Base-by-base conservation (phyloP, 2,329 filamentous ascomycete species). In the Ophiostoma himal-ulmi region DNA sequence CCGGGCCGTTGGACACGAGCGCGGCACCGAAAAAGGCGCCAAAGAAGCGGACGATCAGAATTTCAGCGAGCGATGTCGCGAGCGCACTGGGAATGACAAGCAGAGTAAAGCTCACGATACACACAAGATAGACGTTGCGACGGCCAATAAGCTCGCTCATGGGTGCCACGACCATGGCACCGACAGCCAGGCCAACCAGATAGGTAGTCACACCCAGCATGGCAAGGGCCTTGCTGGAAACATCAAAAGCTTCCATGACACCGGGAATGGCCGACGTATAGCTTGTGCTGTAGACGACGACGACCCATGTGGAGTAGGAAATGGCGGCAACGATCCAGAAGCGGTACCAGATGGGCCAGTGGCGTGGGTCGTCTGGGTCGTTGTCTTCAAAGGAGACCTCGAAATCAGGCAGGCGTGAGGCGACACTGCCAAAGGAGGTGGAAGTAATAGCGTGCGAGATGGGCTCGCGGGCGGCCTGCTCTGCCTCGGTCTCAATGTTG, bases 1-100 rank as follows among this genome's bases (percentile, higher is more conserved):
- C 94, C 0, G 93, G 92, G 1, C 90, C 88, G 77, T 96, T 96
- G 14, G 89, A 88, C 36, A 97, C 89, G 87, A 96, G 91, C 60
- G 91, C 92, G 6, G 91, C 86, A 3, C 76, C 77, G n/a, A 78
- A 78, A 0, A 78, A 7, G 5, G 76, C 76, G 0, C 86, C 89
- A 73, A 94, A 86, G 77, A 92, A 93, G 7, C 91, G 83, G 54
- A 89, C 83, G 0, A 89, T 81, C 14, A 94, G 82, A 68, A 94
- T 85, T 57, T 86, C 84, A 1, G 82, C 81, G 0, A 93, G 81
- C 20, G 88, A 89, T 44, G 84, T 85, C 1, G 89, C 88, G 48
- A 93, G 76, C 2, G 86, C 91, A 73, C 86, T 87, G 0, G 91
- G 91, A n/a, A 94, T 82, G 5, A 92, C 83, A 44, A 94, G 79